Evolutionary conservation across 176 grass and related monocot genomes (phyloP).

Genomic region (Alloteropsis semialata): DNA sequence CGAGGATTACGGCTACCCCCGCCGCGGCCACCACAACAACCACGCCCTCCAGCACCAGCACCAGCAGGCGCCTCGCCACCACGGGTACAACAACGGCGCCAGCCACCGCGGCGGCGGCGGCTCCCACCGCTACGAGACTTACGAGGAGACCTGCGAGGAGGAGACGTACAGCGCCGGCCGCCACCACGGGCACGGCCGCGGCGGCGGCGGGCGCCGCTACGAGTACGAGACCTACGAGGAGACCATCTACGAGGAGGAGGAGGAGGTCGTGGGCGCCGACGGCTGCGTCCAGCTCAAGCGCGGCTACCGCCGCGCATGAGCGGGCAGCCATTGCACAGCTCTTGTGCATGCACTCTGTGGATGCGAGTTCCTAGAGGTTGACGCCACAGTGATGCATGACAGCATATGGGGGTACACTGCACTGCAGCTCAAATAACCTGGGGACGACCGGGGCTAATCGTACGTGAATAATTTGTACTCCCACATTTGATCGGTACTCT

Average conservation of each 20-base stretch:
- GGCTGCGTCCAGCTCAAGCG: neutral
- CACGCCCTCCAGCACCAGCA: neutral
- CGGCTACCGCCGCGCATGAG: neutral
- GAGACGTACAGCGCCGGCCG: neutral
- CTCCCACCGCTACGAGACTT: neutral
- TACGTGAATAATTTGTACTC: conserved; percentile 5
- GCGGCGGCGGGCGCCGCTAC: neutral
- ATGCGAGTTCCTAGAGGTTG: neutral
- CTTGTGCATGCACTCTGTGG: neutral
- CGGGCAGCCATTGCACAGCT: neutral
- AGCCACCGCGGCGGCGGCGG: neutral
- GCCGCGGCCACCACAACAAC: neutral
- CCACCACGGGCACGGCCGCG: neutral
- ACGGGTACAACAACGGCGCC: neutral
- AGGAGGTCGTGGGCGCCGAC: neutral
- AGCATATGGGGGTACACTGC: neutral
- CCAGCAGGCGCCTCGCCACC: neutral
- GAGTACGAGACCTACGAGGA: neutral
- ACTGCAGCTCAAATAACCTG: neutral
- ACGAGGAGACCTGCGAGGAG: neutral
- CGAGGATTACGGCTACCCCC: neutral
- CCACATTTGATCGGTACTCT: neutral
- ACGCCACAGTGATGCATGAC: neutral
- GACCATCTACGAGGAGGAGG: neutral
- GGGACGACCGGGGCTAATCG: neutral